phyloP scores from a whole-genome alignment of 2,329 filamentous ascomycete genomes.

The Escovopsis sp. region DNA sequence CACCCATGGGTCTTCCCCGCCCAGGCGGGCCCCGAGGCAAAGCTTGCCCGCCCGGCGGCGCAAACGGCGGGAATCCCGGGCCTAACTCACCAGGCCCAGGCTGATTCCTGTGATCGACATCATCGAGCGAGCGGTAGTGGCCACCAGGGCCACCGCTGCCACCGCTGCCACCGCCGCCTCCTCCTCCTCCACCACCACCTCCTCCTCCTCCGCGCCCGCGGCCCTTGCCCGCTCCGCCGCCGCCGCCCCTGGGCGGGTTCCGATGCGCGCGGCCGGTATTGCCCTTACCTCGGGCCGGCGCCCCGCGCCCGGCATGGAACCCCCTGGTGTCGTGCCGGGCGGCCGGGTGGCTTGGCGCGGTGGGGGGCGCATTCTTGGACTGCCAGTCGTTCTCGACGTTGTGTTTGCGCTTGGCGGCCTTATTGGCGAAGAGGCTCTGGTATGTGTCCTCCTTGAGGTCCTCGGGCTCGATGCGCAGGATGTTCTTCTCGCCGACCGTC shows the following conservation, averaged over 20 bases:
- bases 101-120: constrained; percentile 37
- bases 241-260: constrained; percentile 25
- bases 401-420: constrained; percentile 42
- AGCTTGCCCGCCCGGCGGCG: constrained; percentile 5
- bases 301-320: constrained; percentile 28
- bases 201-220: constrained; percentile 24
- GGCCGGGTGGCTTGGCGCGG: constrained; percentile 20
- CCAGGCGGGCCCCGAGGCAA: constrained; percentile 4
- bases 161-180: constrained; percentile 23
- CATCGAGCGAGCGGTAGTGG: constrained; percentile 54
- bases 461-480: constrained; percentile 68
- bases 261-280: constrained; percentile 23
- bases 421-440: constrained; percentile 47
- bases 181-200: constrained; percentile 29
- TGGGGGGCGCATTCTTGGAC: constrained; percentile 18
- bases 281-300: constrained; percentile 20
- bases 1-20: constrained; percentile 13
- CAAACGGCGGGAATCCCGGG: constrained; percentile 1
- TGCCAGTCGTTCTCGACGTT: constrained; percentile 32
- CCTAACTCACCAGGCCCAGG: constrained; percentile 14
- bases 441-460: constrained; percentile 45
- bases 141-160: constrained; percentile 35
- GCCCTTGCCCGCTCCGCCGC: constrained; percentile 15
- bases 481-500: constrained; percentile 71
- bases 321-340: constrained; percentile 25